A percentile compares a stretch with the other conserved stretches of the same genome.
Evolutionary conservation across 2,329 filamentous ascomycete genomes (phyloP).

Genomic region (Neonectria punicea): DNA sequence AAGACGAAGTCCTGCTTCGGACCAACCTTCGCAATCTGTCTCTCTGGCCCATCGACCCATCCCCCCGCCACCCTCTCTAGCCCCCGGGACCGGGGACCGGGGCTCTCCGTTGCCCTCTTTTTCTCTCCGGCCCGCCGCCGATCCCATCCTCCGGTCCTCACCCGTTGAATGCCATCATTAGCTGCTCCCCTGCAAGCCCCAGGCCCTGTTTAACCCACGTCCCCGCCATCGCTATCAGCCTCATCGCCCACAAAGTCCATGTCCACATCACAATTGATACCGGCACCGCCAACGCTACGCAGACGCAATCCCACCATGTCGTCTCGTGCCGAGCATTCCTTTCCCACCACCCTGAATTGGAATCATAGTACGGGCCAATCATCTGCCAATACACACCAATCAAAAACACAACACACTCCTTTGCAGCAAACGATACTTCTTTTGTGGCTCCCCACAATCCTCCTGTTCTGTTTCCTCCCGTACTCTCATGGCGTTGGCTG

Average conservation of each 20-base stretch:
- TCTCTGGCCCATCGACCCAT: constrained; percentile 10
- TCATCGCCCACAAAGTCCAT: constrained; percentile 42
- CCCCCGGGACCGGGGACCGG: constrained; percentile 38
- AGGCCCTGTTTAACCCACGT: constrained; percentile 29
- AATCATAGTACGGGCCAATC: constrained; percentile 53
- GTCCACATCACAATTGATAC: constrained; percentile 38
- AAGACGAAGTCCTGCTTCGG: not conserved
- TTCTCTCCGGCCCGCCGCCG: constrained; percentile 28
- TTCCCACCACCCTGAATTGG: constrained; percentile 49
- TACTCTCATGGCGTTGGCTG: not conserved
- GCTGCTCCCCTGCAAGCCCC: constrained; percentile 28
- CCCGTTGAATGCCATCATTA: constrained; percentile 29
- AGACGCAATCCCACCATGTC: constrained; percentile 39
- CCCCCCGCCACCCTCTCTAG: constrained; percentile 15
- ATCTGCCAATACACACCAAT: constrained; percentile 49
- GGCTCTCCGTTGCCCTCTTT: constrained; percentile 34
- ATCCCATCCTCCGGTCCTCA: constrained; percentile 14
- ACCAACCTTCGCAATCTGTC: constrained; percentile 11
- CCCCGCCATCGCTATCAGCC: constrained; percentile 33
- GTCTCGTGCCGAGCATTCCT: constrained; percentile 36
- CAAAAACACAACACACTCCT: constrained; percentile 24
- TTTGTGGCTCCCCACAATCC: constrained; percentile 26
- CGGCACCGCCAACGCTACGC: constrained; percentile 43
- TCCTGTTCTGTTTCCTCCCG: constrained; percentile 1
- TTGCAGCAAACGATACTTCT: constrained; percentile 21